phyloP scores from a whole-genome alignment of 2,329 filamentous ascomycete species.

The Sclerotinia glacialis region DNA sequence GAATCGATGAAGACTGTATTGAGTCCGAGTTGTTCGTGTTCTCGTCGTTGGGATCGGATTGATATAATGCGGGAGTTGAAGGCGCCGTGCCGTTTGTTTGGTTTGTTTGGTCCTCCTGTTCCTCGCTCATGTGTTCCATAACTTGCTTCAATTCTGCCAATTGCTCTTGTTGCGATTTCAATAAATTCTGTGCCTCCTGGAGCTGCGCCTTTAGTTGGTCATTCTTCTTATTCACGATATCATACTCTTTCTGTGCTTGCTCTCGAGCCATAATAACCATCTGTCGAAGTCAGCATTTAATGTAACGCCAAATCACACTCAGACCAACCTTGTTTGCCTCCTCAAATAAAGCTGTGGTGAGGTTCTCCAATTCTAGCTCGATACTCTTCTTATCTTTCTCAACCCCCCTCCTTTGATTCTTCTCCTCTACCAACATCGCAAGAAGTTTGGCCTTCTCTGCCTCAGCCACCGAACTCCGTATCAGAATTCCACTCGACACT shows the following conservation, averaged over 20 bases:
- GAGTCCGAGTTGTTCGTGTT: slow-evolving; percentile 42
- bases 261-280: slow-evolving; percentile 94
- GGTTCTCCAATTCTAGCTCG: slow-evolving; percentile 83
- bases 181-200: slow-evolving; percentile 77
- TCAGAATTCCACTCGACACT: slow-evolving; percentile 70
- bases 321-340: slow-evolving; percentile 78
- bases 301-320: background rate
- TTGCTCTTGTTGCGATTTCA: slow-evolving; percentile 91
- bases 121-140: slow-evolving; percentile 79
- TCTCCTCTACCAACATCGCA: slow-evolving; percentile 62
- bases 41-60: slow-evolving; percentile 59
- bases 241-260: slow-evolving; percentile 81
- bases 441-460: slow-evolving; percentile 62
- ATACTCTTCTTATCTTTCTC: slow-evolving; percentile 84
- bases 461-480: slow-evolving; percentile 73
- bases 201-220: slow-evolving; percentile 84
- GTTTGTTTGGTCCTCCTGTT: slow-evolving; percentile 69
- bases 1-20: slow-evolving; percentile 32
- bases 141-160: slow-evolving; percentile 85
- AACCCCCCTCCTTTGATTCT: slow-evolving; percentile 58
- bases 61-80: slow-evolving; percentile 74
- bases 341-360: slow-evolving; percentile 93
- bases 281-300: slow-evolving; percentile 66
- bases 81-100: slow-evolving; percentile 64
- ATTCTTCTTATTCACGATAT: slow-evolving; percentile 77